Base-by-base conservation (phyloP, 306 rosid species). In the Lathyrus aphaca region DNA sequence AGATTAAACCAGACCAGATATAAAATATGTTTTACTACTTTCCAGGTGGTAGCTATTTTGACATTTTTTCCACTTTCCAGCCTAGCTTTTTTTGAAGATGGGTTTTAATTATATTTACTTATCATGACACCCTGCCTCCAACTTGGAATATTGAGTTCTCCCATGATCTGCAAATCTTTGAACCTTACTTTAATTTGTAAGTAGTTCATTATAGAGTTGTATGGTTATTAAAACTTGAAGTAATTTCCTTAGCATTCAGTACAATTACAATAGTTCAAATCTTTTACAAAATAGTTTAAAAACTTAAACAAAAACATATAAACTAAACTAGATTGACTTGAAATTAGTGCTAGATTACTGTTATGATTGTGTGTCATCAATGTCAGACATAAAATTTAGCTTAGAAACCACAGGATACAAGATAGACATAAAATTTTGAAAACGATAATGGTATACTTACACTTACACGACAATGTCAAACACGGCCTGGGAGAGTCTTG, bases 1-100 rank as follows among this genome's bases (percentile, higher is more conserved):
- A 77, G 84, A 86, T 93, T 64, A 66, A 79, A 56, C 87, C 97
- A 13, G 93, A 90, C 23, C 81, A 90, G 96, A 97, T 90, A 57
- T 62, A 30, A 23, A 51, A 32, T 72, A 38, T 50, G 71, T 42
- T 73, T 35, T 39, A 68, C 60, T 49, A 14, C 51, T 44, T 25
- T 60, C 43, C 18, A 18, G 30, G 9, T 19, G 12, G 42, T 37
- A 65, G 64, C 19, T 30, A 49, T 21, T 43, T 54, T 32, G 64
- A 75, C 39, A 37, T 10, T 38, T 51, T 58, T 75, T 29, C 18
- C 45, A 10, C 69, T 18, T 8, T 55, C 53, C 53, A 65, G 17
- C 50, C 39, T 55, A 67, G 69, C 50, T n/a, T 42, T 50, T 67
- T 73, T 43, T 21, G 5, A 62, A 14, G 65, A 29, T 66, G 46